Evolutionary conservation across 2,329 filamentous ascomycete species (phyloP).

Genomic region (Cladosporium sphaerospermum): DNA sequence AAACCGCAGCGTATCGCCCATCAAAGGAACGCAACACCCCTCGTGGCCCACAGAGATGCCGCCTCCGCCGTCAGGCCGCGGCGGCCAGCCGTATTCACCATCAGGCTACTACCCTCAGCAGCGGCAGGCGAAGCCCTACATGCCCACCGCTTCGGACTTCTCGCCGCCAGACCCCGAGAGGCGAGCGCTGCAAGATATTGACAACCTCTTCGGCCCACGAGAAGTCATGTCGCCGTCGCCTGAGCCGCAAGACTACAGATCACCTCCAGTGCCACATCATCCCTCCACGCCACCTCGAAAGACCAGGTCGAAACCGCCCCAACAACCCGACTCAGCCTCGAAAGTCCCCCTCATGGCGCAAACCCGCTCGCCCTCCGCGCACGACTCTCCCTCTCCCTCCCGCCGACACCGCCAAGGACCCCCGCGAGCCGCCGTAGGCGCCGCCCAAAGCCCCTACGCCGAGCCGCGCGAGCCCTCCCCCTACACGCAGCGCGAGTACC

Average conservation of each 20-base stretch:
- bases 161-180: constrained; percentile 7
- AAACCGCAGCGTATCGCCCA: constrained; percentile 5
- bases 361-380: neutral
- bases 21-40: neutral
- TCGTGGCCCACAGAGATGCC: neutral
- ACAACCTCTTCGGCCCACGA: constrained; percentile 22
- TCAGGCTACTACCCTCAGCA: neutral
- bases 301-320: neutral
- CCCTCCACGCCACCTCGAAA: neutral
- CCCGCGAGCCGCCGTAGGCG: neutral
- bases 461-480: constrained; percentile 10
- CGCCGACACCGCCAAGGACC: constrained; percentile 8
- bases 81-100: neutral
- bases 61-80: neutral
- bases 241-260: constrained; percentile 14
- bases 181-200: constrained; percentile 22
- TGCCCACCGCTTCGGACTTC: constrained; percentile 10
- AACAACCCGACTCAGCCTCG: neutral
- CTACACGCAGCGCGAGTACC: constrained; percentile 4
- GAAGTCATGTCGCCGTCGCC: constrained; percentile 18
- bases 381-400: neutral
- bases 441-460: constrained; percentile 8
- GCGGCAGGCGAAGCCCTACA: neutral
- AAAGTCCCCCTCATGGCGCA: constrained; percentile 1
- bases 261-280: neutral